Conservation (phyloP, 345 rosid species). For the Luvunga scandens region DNA sequence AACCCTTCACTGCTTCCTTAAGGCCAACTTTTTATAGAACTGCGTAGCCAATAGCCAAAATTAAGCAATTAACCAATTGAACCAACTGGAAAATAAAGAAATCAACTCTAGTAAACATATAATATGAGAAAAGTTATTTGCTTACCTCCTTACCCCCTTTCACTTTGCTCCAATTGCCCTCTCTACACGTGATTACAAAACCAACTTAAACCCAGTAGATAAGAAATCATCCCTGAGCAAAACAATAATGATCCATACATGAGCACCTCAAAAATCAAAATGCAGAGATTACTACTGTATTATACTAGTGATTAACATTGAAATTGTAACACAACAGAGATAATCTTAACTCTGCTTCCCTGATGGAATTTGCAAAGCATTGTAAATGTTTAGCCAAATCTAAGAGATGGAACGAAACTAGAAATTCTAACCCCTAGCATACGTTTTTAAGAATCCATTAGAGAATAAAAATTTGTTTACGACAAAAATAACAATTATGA, state of each 20-base stretch:
- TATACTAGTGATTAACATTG: not conserved
- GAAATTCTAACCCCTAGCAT: not conserved
- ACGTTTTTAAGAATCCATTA: not conserved
- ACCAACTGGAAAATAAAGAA: not conserved
- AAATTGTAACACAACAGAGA: not conserved
- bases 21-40: too few species aligned
- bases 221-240: not conserved
- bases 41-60: not conserved
- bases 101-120: not conserved
- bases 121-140: not conserved
- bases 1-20: not conserved
- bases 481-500: not conserved
- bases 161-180: not conserved
- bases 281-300: not conserved
- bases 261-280: not conserved
- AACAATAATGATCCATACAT: not conserved
- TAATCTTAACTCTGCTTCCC: not conserved
- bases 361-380: not conserved
- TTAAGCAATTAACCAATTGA: not conserved
- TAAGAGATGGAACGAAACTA: not conserved
- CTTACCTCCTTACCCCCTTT: not conserved
- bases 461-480: not conserved
- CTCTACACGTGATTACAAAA: not conserved
- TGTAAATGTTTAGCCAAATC: not conserved
- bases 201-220: not conserved